Evolutionary conservation across 176 grass and related monocot genomes (phyloP), one percentile per base, ranked within the genome.

Genomic region (Cenchrus purpureus): DNA sequence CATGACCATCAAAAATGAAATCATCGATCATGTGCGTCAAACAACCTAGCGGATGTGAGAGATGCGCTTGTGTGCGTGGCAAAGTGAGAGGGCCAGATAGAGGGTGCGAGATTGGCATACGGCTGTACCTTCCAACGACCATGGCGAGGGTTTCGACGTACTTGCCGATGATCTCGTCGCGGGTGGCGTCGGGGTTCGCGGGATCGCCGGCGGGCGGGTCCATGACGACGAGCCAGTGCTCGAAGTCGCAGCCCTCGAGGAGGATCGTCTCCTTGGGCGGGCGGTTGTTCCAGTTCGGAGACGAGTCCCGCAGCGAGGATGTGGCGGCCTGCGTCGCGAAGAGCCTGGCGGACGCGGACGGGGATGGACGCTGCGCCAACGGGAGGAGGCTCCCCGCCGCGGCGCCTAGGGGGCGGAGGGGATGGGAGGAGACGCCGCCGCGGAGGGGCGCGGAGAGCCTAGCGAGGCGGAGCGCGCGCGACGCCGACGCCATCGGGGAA

Each of bases 211-310:
- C 53, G 3, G 95, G 92, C 32, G 90, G 82, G 11, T 94, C 92
- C 92, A 97, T 61, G 84, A 97, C 95, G 55, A 97, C 78, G 17
- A 97, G 90, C 90, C 92, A 97, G 65, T 97, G 95, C 85, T 93
- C 90, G 65, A 93, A 97, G 87, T 97, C 90, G 57, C 92, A 97
- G 0, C 90, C 95, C 3, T 97, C 95, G 34, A 90, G 86, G 49
- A 95, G 88, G 65, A 95, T 91, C 7, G 90, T 93, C 86, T 97
- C 92, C 60, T 93, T 97, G 44, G 95, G 95, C 0, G 92, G 95
- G 6, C 88, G 86, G 80, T 91, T 97, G 84, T 72, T 93, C 90
- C 89, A 97, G 86, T 90, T 94, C 8, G 95, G 90, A 16, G 83
- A 92, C 54, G 88, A 87, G 79, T 97, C 95, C 32, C 85, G 78